Evolutionary conservation across 139 green algal genomes (phyloP).

Genomic region (Astrephomene gubernaculifera): DNA sequence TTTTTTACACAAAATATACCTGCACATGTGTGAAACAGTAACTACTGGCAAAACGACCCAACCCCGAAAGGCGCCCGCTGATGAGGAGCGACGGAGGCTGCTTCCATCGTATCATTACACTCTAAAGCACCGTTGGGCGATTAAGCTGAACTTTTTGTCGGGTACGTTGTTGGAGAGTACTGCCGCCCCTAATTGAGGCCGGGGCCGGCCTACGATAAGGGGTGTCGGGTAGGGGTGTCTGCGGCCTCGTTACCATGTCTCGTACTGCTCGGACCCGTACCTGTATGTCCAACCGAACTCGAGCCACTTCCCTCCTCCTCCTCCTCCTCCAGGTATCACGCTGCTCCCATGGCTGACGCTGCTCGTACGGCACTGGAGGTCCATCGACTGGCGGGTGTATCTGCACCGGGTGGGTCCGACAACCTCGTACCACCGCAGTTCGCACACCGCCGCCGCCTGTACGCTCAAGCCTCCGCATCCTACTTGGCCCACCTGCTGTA

Average conservation of each 20-base stretch:
- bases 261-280: not conserved
- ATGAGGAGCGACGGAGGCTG: no score
- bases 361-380: slow-evolving; percentile 38
- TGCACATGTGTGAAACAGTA: no score
- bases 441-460: not conserved
- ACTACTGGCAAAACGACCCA: no score
- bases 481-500: not conserved
- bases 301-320: not conserved
- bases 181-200: not conserved
- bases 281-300: not conserved
- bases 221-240: not conserved
- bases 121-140: slow-evolving; percentile 2
- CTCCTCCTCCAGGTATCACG: slow-evolving; percentile 55
- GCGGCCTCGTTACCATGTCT: not conserved
- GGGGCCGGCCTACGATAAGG: not conserved
- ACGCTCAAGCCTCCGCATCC: no score
- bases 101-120: slow-evolving; percentile 17
- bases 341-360: slow-evolving; percentile 53
- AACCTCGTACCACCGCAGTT: not conserved
- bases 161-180: not conserved
- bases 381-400: slow-evolving; percentile 59
- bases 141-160: slow-evolving; percentile 27
- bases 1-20: no score
- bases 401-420: slow-evolving; percentile 50
- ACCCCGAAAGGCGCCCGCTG: no score